Conservation (phyloP, 495 filamentous ascomycete species). For the Xylaria venustula region DNA sequence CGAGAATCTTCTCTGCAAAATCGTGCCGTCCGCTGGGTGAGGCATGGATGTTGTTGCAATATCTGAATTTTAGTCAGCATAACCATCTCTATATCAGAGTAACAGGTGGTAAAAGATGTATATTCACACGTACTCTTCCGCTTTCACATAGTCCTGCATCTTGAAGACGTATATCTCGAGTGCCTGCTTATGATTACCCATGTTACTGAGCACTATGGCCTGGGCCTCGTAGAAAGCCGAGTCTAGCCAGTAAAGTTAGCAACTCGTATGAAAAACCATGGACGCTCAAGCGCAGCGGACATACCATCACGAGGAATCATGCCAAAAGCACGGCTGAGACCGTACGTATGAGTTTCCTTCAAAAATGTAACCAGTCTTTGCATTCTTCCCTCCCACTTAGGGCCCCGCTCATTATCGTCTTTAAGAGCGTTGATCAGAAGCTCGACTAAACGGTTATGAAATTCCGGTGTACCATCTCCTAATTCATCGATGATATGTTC, state of each 20-base stretch:
- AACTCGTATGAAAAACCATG: background rate
- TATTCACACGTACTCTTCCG: constrained; percentile 71
- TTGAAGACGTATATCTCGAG: constrained; percentile 97
- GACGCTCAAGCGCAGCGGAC: constrained; percentile 21
- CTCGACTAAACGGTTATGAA: constrained; percentile 80
- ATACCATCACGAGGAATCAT: constrained; percentile 76
- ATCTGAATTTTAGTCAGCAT: constrained; percentile 52
- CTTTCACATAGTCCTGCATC: constrained; percentile 79
- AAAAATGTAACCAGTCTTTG: constrained; percentile 72
- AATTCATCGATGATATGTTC: constrained; percentile 89
- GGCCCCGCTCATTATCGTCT: constrained; percentile 36
- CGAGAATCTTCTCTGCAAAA: constrained; percentile 15
- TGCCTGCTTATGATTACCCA: constrained; percentile 93
- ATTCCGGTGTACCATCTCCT: constrained; percentile 77
- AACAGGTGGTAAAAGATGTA: constrained; percentile 1
- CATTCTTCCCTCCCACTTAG: constrained; percentile 56
- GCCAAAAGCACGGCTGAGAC: constrained; percentile 68
- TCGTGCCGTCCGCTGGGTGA: constrained; percentile 34
- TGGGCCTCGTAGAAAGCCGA: constrained; percentile 85
- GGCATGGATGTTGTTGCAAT: constrained; percentile 82
- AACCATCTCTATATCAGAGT: background rate
- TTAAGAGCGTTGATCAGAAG: constrained; percentile 69
- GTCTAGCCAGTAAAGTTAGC: constrained; percentile 49
- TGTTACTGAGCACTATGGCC: constrained; percentile 89
- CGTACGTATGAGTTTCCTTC: constrained; percentile 74